Base-by-base conservation (phyloP, 495 filamentous ascomycete genomes). In the Tuber umbilicatum region DNA sequence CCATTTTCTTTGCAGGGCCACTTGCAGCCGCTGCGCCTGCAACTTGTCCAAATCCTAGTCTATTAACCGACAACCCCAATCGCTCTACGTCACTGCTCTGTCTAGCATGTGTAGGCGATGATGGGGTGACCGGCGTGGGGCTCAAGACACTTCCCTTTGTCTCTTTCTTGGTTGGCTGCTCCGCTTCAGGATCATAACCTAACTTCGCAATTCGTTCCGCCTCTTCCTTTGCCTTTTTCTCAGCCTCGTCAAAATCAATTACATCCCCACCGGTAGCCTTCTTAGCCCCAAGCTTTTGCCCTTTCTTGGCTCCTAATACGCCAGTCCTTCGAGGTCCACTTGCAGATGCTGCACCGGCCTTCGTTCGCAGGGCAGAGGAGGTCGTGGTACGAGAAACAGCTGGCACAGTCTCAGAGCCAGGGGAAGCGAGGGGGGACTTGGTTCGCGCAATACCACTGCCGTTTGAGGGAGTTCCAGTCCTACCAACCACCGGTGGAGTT, bases 201-300 rank as follows among this genome's bases (percentile, higher is more conserved):
- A 99, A 86, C 84, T 95, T 97, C 85, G 91, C 93, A 80, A 97
- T 94, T 76, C 95, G 90, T 84, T 98, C 95, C 1, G 96, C 95
- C 84, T 99, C 95, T 83, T 98, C 95, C 84, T 93, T 96, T 43
- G 95, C 95, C 85, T 97, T 97, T 80, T 91, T 92, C 86, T 99
- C 95, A 0, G 94, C 95, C 82, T 94, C 95, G 71, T 99, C 96
- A 78, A 99, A 99, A 85, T 99, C 95, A 74, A 99, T 91, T 5
- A 85, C 85, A 74, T 94, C 93, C 45, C 86, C 88, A 31, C 84
- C 85, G 7, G 85, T 85, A 68, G 95, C 86, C 86, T 97, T 97
- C 89, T 97, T 97, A 27, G 91, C 94, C 40, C 94, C 95, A 38
- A 99, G 88, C 84, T 94, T 94, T 41, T 87, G 85, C 4, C 86